Evolutionary conservation across 2,329 filamentous ascomycete genomes (phyloP), one percentile per base, ranked within the genome.

Genomic region (Colletotrichum sidae): DNA sequence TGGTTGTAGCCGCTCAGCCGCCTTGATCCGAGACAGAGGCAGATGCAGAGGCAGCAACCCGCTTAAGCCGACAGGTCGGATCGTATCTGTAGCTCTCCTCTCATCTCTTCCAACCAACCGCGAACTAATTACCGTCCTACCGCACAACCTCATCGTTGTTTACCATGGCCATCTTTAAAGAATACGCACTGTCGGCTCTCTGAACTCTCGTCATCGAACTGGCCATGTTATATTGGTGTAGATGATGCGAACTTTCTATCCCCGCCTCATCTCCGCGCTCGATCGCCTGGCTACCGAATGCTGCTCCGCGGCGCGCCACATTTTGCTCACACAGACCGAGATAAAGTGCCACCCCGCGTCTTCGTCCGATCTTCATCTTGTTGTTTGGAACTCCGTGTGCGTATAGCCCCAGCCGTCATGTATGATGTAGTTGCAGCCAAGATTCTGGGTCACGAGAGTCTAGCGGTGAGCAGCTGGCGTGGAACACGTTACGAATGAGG

Each of bases 401-500:
- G 25, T 4, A 25, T 45, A 6, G 42, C n/a, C 49, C 47, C 49
- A 47, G 51, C 58, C 47, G 17, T 52, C 17, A 34, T 46, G 46
- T 53, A 51, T 62, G 53, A 66, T 66, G 63, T 34, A 57, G 63
- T 62, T 34, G 41, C 52, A 63, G 63, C 58, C 63, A 66, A 63
- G 63, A 38, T 49, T 62, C 56, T 34, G 52, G 52, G 52, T 42
- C 51, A n/a, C 13, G 11, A 15, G 25, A 38, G 49, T 66, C 37
- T 62, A 41, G 63, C 63, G 63, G 63, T 66, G 63, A 66, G 47
- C 53, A 39, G 53, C 25, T 54, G 63, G 53, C 17, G 25, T 25
- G 25, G 45, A 44, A 37, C 46, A 56, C 25, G 47, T 52, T 13
- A 38, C 58, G 10, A 61, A 52, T 38, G 42, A 53, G 63, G 52